Conservation (phyloP, 805 yeast genomes). For the Teunomyces gatunensis region DNA sequence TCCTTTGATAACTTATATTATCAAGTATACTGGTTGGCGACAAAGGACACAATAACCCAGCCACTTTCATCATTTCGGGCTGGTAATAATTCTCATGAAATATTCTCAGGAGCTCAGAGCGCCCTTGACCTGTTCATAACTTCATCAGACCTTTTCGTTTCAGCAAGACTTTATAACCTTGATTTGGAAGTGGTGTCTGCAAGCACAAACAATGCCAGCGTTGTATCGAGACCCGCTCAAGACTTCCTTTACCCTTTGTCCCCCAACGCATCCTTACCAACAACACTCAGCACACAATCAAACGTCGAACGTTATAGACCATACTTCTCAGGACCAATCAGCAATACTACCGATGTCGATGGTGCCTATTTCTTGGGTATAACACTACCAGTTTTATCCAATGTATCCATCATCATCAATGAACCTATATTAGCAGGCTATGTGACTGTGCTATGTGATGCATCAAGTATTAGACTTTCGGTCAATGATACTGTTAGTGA, state of each 20-base stretch:
- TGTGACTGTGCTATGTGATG: conserved; percentile 51
- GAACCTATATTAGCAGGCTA: conserved; percentile 67
- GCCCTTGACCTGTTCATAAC: conserved; percentile 59
- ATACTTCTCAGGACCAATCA: conserved; percentile 64
- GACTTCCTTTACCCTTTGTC: conserved; percentile 50
- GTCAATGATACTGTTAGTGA: conserved; percentile 18
- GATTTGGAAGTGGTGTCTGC: conserved; percentile 46
- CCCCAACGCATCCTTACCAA: conserved; percentile 43
- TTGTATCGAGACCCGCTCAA: conserved; percentile 26
- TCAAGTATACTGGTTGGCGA: conserved; percentile 64
- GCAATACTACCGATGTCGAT: conserved; percentile 30
- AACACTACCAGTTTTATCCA: conserved; percentile 73
- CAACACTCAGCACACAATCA: conserved; percentile 23
- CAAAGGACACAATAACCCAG: conserved; percentile 56
- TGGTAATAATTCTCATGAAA: conserved; percentile 59
- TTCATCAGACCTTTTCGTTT: conserved; percentile 60
- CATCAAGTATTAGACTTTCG: conserved; percentile 30
- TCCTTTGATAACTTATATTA: conserved; percentile 60
- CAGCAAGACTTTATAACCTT: conserved; percentile 67
- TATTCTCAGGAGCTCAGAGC: conserved; percentile 42
- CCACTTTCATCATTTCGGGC: conserved; percentile 65
- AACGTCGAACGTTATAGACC: conserved; percentile 9
- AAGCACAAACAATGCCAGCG: conserved; percentile 24
- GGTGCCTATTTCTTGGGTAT: conserved; percentile 61
- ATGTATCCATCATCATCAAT: conserved; percentile 64